Conservation (phyloP, 495 filamentous ascomycete genomes). For the Daldinia childiae region DNA sequence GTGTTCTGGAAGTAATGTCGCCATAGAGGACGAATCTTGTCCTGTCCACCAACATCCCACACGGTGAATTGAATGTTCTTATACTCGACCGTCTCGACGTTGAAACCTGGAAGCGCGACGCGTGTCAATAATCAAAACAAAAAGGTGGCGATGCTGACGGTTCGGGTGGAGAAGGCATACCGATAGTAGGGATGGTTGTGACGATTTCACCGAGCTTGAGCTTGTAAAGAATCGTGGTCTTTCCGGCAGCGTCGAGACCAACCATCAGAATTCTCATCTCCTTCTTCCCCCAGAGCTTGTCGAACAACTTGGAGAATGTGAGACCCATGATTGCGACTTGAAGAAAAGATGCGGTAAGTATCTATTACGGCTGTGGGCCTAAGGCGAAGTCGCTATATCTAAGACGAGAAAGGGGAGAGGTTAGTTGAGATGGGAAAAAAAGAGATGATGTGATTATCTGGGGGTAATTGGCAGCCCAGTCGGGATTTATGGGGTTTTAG, state of each 20-base stretch:
- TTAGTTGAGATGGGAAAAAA: conserved; percentile 36
- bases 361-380: conserved; percentile 39
- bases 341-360: conserved; percentile 32
- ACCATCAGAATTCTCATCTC: conserved; percentile 99
- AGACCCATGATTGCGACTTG: conserved; percentile 85
- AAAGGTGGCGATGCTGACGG: not conserved
- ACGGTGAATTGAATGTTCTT: conserved; percentile 99
- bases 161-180: conserved; percentile 65
- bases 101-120: conserved; percentile 76
- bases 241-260: conserved; percentile 98
- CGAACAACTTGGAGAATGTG: conserved; percentile 90
- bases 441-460: conserved; percentile 35
- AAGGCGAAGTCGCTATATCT: conserved; percentile 36
- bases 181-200: conserved; percentile 99
- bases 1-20: conserved; percentile 99
- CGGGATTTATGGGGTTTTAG: conserved; percentile 40
- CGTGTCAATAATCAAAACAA: conserved; percentile 45
- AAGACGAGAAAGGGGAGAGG: conserved; percentile 16
- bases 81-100: conserved; percentile 99
- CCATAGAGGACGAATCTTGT: conserved; percentile 99
- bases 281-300: conserved; percentile 97
- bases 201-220: conserved; percentile 99
- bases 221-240: conserved; percentile 99
- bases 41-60: conserved; percentile 99
- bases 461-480: conserved; percentile 35